phyloP scores from a whole-genome alignment of 192 early-diverging fungal species.

The Entomortierella chlamydospora region DNA sequence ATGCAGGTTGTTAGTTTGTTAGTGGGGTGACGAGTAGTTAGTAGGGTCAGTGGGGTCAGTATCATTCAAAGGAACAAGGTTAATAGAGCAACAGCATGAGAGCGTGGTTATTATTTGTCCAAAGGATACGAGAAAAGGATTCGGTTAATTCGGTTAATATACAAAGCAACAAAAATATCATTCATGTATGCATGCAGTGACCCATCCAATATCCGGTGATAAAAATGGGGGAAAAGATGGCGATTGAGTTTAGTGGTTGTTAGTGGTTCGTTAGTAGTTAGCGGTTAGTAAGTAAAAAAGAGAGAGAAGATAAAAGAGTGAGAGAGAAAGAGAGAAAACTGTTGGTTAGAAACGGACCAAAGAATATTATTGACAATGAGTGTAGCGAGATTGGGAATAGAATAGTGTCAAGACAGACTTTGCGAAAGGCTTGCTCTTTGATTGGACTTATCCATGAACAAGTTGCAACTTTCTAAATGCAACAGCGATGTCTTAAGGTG shows the following conservation, averaged over 20 bases:
- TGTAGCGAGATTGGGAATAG: background rate
- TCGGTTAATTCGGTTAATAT: slow-evolving; percentile 9
- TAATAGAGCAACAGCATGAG: slow-evolving; percentile 1
- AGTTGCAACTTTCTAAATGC: too few species aligned
- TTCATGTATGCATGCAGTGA: background rate
- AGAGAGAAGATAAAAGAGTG: slow-evolving; percentile 5
- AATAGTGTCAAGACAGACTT: background rate
- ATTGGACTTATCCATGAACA: background rate
- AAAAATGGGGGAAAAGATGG: too few species aligned
- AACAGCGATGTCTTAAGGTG: too few species aligned
- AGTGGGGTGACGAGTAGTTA: too few species aligned
- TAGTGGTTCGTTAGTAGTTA: background rate
- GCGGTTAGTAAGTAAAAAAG: background rate
- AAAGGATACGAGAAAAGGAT: background rate
- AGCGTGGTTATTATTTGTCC: slow-evolving; percentile 5
- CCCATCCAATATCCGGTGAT: too few species aligned
- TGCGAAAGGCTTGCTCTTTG: too few species aligned
- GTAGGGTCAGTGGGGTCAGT: background rate
- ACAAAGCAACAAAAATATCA: background rate
- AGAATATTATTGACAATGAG: too few species aligned
- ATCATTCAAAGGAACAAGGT: slow-evolving; percentile 1
- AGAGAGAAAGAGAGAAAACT: slow-evolving; percentile 12
- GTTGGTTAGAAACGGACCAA: slow-evolving; percentile 14
- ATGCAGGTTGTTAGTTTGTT: too few species aligned
- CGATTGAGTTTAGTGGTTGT: background rate